phyloP scores from a whole-genome alignment of 495 filamentous ascomycete species.

The Neurospora sublineolata region DNA sequence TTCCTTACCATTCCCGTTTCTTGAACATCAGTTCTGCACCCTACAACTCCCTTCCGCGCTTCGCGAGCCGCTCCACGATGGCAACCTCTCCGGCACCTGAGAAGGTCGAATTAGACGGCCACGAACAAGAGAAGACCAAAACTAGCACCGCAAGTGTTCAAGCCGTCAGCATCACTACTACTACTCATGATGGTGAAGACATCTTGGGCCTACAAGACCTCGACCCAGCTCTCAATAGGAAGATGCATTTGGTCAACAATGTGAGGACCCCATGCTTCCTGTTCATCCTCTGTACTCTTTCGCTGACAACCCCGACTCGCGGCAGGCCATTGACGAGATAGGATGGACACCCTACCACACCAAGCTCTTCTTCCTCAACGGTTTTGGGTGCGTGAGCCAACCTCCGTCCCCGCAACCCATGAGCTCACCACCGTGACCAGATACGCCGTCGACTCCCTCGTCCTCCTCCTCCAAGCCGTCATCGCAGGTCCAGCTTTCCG shows the following conservation, averaged over 20 bases:
- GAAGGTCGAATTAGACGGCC: background rate
- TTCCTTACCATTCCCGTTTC: background rate
- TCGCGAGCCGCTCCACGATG: background rate
- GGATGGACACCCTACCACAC: conserved; percentile 57
- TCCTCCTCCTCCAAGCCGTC: conserved; percentile 56
- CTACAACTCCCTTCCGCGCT: background rate
- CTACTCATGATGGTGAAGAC: conserved; percentile 21
- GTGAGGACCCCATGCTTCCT: conserved; percentile 26
- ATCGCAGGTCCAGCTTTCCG: conserved; percentile 44
- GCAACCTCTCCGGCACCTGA: background rate
- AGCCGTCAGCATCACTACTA: background rate
- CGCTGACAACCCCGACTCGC: background rate
- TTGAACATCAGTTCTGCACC: background rate
- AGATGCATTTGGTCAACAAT: conserved; percentile 61
- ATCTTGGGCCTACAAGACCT: conserved; percentile 39
- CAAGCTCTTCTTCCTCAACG: conserved; percentile 55
- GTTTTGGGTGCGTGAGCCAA: conserved; percentile 47
- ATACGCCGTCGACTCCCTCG: conserved; percentile 58
- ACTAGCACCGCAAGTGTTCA: background rate
- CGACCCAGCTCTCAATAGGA: conserved; percentile 53
- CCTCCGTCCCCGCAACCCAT: background rate
- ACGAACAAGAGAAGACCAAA: background rate
- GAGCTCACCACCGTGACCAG: conserved; percentile 15
- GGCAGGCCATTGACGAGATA: conserved; percentile 59
- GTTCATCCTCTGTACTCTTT: background rate